These are phyloP conservation scores for Bretschneidera sinensis DNA, from an alignment of 345 rosid genomes.

Conservation along the genomic window DNA sequence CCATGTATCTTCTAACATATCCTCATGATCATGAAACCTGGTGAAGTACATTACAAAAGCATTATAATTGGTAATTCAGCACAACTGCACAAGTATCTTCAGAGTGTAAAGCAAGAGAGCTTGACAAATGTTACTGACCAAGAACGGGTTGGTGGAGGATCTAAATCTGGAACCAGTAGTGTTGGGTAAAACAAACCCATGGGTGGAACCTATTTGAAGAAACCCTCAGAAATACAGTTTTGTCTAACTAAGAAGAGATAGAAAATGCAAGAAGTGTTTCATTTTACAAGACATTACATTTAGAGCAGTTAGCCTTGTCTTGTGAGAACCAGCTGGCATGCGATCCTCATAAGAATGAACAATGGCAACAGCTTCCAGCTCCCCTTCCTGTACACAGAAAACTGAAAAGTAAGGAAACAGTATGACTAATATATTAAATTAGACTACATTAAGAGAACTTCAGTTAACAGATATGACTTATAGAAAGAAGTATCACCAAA, in stretches of 20 bases:
- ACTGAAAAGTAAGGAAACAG: background rate
- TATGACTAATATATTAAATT: too few relatives aligned
- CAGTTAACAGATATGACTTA: too few relatives aligned
- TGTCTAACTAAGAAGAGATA: constrained; percentile 1
- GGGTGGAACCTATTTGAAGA: constrained; percentile 68
- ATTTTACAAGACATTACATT: constrained; percentile 39
- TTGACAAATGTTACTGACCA: constrained; percentile 43
- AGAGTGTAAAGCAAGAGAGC: constrained; percentile 1
- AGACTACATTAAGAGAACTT: too few relatives aligned
- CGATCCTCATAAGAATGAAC: constrained; percentile 79
- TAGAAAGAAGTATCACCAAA: too few relatives aligned
- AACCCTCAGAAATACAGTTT: constrained; percentile 5
- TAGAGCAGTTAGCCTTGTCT: constrained; percentile 76
- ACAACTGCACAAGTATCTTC: constrained; percentile 5
- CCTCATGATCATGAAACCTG: constrained; percentile 87
- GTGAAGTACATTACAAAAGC: constrained; percentile 1
- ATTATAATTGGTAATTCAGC: constrained; percentile 9
- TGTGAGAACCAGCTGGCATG: constrained; percentile 69
- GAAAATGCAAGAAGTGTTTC: constrained; percentile 7
- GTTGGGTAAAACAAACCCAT: constrained; percentile 91
- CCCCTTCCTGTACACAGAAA: constrained; percentile 57
- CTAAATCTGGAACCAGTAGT: constrained; percentile 81
- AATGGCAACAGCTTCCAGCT: constrained; percentile 55
- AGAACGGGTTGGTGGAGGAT: constrained; percentile 78
- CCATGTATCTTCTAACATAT: constrained; percentile 90